These are phyloP conservation scores for Saccharomyces eubayanus DNA, from an alignment of 805 yeast species.

Conservation along the genomic window DNA sequence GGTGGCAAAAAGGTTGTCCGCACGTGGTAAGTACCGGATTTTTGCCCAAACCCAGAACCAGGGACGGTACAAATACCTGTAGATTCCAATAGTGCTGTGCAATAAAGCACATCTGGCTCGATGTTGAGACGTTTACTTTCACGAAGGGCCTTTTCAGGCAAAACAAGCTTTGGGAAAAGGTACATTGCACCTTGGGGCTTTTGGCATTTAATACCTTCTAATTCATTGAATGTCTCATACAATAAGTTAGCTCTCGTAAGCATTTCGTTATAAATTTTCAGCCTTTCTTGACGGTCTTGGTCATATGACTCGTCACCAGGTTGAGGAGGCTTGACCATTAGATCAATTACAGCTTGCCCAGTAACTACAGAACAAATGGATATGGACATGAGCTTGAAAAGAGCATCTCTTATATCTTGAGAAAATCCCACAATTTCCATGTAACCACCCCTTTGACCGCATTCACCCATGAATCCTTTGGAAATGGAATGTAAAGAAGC, in stretches of 20 bases:
- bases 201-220: constrained; percentile 81
- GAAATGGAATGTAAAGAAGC: constrained; percentile 96
- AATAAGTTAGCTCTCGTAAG: constrained; percentile 55
- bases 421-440: constrained; percentile 85
- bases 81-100: constrained; percentile 66
- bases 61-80: constrained; percentile 98
- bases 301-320: constrained; percentile 69
- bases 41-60: constrained; percentile 95
- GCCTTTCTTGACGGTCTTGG: constrained; percentile 55
- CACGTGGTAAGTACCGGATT: constrained; percentile 77
- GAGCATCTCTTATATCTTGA: constrained; percentile 54
- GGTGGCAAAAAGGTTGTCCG: constrained; percentile 97
- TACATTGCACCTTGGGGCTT: constrained; percentile 97
- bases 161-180: constrained; percentile 69
- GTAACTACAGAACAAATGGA: constrained; percentile 88
- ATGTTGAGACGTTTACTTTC: constrained; percentile 48
- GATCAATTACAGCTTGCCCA: constrained; percentile 86
- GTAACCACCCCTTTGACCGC: constrained; percentile 99
- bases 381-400: constrained; percentile 83
- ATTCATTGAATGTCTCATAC: constrained; percentile 57
- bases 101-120: constrained; percentile 80
- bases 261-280: constrained; percentile 52
- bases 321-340: constrained; percentile 90
- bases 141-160: constrained; percentile 55
- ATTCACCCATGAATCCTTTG: constrained; percentile 94